A percentile compares a stretch with the other conserved stretches of the same genome.
Evolutionary conservation across 176 grass and related monocot genomes (phyloP).

Genomic region (Carex littledalei): DNA sequence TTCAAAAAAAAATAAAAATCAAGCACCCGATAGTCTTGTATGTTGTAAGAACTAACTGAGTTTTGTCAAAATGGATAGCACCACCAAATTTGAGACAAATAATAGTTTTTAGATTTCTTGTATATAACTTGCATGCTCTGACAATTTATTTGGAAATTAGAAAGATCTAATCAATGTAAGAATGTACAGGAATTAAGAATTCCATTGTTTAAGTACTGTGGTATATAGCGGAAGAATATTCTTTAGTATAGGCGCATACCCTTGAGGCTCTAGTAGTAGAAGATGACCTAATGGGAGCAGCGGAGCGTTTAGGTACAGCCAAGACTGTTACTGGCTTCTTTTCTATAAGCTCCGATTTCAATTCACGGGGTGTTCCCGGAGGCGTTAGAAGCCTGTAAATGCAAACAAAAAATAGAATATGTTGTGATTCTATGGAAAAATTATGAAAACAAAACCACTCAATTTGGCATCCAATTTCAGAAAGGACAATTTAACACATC

Average conservation of each 20-base stretch:
- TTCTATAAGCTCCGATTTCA: conserved; percentile 41
- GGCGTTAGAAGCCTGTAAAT: conserved; percentile 81
- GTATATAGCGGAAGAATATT: background rate
- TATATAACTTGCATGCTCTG: background rate
- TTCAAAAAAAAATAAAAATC: background rate
- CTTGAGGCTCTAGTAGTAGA: conserved; percentile 79
- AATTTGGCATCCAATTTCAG: background rate
- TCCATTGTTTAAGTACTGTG: background rate
- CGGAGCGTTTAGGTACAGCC: conserved; percentile 36
- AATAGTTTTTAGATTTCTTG: background rate
- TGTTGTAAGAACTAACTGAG: background rate
- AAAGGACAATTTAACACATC: background rate
- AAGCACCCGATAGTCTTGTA: background rate
- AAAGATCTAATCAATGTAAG: background rate
- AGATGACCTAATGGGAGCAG: conserved; percentile 40
- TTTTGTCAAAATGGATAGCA: background rate
- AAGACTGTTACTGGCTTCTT: conserved; percentile 32
- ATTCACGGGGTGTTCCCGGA: conserved; percentile 63
- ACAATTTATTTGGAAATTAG: background rate
- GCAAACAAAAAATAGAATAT: background rate
- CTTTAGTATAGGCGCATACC: conserved; percentile 27
- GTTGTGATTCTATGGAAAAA: background rate
- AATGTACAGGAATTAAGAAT: background rate
- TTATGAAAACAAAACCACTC: background rate
- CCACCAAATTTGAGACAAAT: background rate